Percentiles rank a stretch among this genome's conserved stretches.
Conservation (phyloP, 495 filamentous ascomycete genomes). For the Letharia lupina region DNA sequence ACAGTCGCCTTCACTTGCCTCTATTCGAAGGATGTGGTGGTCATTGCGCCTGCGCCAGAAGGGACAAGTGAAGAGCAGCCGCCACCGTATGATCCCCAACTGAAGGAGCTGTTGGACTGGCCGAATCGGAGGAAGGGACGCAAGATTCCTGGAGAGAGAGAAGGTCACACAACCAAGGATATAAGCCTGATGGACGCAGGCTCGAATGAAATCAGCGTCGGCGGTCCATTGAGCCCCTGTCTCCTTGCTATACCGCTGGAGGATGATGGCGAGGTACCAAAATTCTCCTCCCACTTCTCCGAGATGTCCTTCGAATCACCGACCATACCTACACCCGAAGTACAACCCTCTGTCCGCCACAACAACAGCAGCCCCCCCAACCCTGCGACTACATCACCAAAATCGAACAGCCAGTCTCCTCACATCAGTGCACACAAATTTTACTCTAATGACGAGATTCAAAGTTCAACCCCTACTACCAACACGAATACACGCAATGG, state of each 20-base stretch:
- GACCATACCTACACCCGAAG: not conserved
- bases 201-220: not conserved
- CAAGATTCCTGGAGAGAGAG: not conserved
- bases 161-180: not conserved
- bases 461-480: not conserved
- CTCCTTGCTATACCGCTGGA: not conserved
- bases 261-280: not conserved
- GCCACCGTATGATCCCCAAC: slow-evolving; percentile 17
- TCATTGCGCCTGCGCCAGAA: not conserved
- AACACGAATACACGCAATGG: not conserved
- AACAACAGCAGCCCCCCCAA: not conserved
- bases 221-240: not conserved
- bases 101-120: slow-evolving; percentile 17
- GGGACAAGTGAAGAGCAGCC: slow-evolving; percentile 5
- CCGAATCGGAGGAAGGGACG: slow-evolving; percentile 3
- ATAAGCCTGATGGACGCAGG: not conserved
- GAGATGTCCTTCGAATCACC: not conserved
- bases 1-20: slow-evolving; percentile 25
- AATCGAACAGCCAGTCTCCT: not conserved
- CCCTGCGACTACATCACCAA: not conserved
- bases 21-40: slow-evolving; percentile 18
- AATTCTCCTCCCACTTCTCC: not conserved
- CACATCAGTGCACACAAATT: not conserved
- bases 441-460: not conserved
- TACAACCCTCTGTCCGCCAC: not conserved